These are phyloP conservation scores for Madurella fahalii DNA, from an alignment of 2,329 filamentous ascomycete genomes.

Conservation along the genomic window DNA sequence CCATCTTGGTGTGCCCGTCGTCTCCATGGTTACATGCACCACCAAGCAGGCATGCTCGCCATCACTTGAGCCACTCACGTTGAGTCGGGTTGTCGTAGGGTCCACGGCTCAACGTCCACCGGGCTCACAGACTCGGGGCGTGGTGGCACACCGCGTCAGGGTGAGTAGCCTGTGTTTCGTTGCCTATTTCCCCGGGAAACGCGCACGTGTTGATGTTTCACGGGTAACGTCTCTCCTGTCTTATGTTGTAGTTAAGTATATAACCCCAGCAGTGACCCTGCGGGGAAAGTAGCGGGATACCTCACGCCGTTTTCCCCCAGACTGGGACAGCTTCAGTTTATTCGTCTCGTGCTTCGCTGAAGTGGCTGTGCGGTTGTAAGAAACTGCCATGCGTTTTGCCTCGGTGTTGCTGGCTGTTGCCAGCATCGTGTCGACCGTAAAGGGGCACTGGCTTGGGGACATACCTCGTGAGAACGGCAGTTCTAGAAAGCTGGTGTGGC, in stretches of 20 bases:
- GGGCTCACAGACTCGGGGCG: neutral
- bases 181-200: neutral
- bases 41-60: neutral
- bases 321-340: neutral
- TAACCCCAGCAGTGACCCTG: neutral
- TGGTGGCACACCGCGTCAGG: neutral
- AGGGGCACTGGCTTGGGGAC: slow-evolving; percentile 33
- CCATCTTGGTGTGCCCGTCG: neutral
- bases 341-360: neutral
- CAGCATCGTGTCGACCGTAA: slow-evolving; percentile 26
- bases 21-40: slow-evolving; percentile 8
- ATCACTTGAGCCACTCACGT: neutral
- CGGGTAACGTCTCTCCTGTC: neutral
- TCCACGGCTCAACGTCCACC: no score
- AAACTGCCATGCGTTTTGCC: slow-evolving; percentile 27
- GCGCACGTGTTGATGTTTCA: slow-evolving; percentile 7
- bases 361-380: neutral
- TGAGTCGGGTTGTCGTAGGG: no score
- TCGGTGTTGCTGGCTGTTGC: slow-evolving; percentile 29
- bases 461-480: slow-evolving; percentile 27
- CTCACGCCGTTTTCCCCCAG: neutral
- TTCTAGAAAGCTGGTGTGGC: neutral
- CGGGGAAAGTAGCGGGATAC: neutral
- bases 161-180: neutral
- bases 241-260: slow-evolving; percentile 1